Evolutionary conservation across 208 protist species (phyloP), one percentile per base, ranked within the genome.

Genomic region (Trypanosomatidae sp.): DNA sequence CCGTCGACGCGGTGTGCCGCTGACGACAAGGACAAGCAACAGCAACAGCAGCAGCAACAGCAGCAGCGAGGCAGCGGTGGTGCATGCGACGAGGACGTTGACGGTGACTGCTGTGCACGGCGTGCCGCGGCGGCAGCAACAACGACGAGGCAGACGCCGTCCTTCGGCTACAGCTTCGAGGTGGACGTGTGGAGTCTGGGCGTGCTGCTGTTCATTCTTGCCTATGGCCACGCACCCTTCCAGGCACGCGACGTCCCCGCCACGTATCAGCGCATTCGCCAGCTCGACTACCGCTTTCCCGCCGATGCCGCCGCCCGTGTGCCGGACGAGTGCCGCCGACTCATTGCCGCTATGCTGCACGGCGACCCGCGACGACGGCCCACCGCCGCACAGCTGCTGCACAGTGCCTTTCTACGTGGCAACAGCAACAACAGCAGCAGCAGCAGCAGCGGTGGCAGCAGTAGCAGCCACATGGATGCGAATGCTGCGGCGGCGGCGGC

Each of bases 181-280:
- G 91, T 91, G 7, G 96, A 98, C 57, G 96, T 92, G 64, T 98
- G 96, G 95, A 75, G 71, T 32, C 59, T 95, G 19, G 96, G 96
- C 16, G 88, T 95, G 15, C 38, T 97, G 8, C 42, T 96, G 4
- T 98, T 91, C 60, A 84, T 83, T 27, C 73, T 97, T 49, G 38
- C 82, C 20, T 60, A 78, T 35, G 92, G 88, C 32, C 63, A 56
- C 4, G 68, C 85, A 11, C 88, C 90, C 2, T 97, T 97, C 52
- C 80, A 88, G 48, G 37, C 60, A 20, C 64, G 56, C 7, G 81
- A 87, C 40, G 60, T 77, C 11, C 25, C 61, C 5, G 49, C 62
- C 0, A 82, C 78, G 2, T 88, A 87, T 44, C 39, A 56, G 23
- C 57, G 61, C 11, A 92, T 92, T 25, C 30, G 48, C 2, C 24